Evolutionary conservation across 805 yeast genomes (phyloP).

Genomic region (Candida verbasci): DNA sequence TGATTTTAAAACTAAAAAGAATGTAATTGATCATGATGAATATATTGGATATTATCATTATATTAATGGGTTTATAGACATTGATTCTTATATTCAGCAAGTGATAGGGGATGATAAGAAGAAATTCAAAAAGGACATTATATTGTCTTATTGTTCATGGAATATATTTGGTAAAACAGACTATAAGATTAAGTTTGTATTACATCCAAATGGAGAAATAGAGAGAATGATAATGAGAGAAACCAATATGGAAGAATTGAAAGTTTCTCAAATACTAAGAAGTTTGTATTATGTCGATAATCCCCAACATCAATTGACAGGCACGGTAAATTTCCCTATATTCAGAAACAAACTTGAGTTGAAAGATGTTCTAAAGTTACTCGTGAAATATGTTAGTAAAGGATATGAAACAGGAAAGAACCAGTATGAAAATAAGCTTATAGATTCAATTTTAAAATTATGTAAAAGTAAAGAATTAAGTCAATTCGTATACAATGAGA

Average conservation of each 20-base stretch:
- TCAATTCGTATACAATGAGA: conserved; percentile 12
- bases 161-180: conserved; percentile 75
- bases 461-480: conserved; percentile 28
- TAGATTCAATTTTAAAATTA: conserved; percentile 46
- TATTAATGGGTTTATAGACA: conserved; percentile 29
- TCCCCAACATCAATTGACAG: conserved; percentile 53
- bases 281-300: conserved; percentile 50
- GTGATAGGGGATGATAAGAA: conserved; percentile 25
- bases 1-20: conserved; percentile 18
- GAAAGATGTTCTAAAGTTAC: conserved; percentile 24
- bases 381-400: conserved; percentile 43
- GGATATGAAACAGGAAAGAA: conserved; percentile 45
- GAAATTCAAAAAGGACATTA: conserved; percentile 12
- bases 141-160: conserved; percentile 61
- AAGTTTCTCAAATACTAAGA: conserved; percentile 55
- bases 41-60: conserved; percentile 37
- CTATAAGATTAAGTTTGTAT: conserved; percentile 57
- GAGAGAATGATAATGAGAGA: conserved; percentile 24
- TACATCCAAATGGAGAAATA: conserved; percentile 21
- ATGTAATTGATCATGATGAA: conserved; percentile 29
- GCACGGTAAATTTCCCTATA: conserved; percentile 47
- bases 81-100: conserved; percentile 26
- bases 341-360: conserved; percentile 16
- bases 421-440: conserved; percentile 46
- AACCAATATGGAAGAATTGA: conserved; percentile 56